Evolutionary conservation across 176 grass and related monocot genomes (phyloP), one percentile per base, ranked within the genome.

Genomic region (Poa pratensis): DNA sequence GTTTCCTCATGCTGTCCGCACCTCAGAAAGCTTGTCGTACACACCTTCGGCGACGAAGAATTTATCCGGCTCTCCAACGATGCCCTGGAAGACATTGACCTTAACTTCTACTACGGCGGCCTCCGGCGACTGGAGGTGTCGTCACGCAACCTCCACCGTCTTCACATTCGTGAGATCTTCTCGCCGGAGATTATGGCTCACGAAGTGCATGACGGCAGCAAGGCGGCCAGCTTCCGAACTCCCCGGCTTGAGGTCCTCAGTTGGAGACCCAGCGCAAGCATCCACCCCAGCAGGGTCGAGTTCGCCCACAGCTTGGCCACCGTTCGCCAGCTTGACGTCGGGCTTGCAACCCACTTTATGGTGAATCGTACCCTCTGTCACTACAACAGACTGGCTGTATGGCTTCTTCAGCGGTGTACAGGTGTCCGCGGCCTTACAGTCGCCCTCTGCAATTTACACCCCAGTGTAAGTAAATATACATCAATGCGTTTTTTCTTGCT

Each of bases 191-290:
- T 65, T 65, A 28, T 28, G 61, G 27, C 61, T 1, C 61, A 65
- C 61, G 26, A 62, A 27, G 59, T 62, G 59, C 59, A 62, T 9
- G 59, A 62, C 59, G 59, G 59, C 59, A 62, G 23, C 59, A 62
- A 62, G 59, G 59, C 23, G 10, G 58, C 58, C 23, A 61, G 23
- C 58, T 26, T 61, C 58, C 22, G 58, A 9, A 26, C 58, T 61
- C 23, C 58, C 9, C 58, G 58, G 61, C 61, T 64, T 5, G 61
- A 64, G 61, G 26, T 30, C 13, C 61, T 65, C 26, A 16, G 5
- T 32, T 65, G 61, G 61, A 30, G 2, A 6, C 0, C 1, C 60
- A 63, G 24, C 60, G 5, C 11, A 13, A 32, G 13, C 0, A 32
- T 65, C 62, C 62, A 65, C 15, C 14, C 26, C 0, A 65, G 27